Percentiles rank a stretch among this genome's conserved stretches.
Evolutionary conservation across 768 basidiomycete genomes (phyloP).

Genomic region (Amanita exitialis): DNA sequence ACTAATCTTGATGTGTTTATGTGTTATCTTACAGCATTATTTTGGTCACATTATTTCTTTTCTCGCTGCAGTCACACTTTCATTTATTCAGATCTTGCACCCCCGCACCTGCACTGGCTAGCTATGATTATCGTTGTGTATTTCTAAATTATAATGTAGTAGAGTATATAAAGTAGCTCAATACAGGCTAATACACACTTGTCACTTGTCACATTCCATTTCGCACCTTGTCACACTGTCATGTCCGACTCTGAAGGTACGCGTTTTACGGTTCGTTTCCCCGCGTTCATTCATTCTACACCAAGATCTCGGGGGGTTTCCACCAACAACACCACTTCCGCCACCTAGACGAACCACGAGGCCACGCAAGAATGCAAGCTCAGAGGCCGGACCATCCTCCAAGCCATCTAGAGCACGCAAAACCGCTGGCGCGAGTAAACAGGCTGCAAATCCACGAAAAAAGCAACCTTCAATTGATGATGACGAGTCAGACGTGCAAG

Average conservation of each 20-base stretch:
- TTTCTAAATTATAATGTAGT: neutral
- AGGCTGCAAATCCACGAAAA: neutral
- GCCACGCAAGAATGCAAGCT: neutral
- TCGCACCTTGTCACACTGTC: neutral
- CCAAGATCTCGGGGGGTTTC: slow-evolving; percentile 4
- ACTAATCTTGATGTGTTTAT: neutral
- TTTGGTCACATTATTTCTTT: neutral
- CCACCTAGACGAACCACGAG: neutral
- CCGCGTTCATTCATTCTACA: neutral
- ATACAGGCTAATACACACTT: neutral
- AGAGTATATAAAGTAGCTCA: slow-evolving; percentile 1
- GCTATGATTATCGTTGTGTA: neutral
- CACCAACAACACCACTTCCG: neutral
- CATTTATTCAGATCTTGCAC: neutral
- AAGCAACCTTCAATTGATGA: neutral
- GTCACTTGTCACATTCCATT: neutral
- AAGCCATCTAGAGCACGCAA: neutral
- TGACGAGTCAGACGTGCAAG: slow-evolving; percentile 6
- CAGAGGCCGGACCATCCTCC: slow-evolving; percentile 3
- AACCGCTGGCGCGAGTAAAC: neutral
- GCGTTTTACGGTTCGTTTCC: neutral
- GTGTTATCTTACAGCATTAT: neutral
- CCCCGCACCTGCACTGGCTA: neutral
- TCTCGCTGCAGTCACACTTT: neutral
- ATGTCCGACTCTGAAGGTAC: slow-evolving; percentile 8